Evolutionary conservation across 306 rosid species (phyloP).

Genomic region (Quercus parvula): DNA sequence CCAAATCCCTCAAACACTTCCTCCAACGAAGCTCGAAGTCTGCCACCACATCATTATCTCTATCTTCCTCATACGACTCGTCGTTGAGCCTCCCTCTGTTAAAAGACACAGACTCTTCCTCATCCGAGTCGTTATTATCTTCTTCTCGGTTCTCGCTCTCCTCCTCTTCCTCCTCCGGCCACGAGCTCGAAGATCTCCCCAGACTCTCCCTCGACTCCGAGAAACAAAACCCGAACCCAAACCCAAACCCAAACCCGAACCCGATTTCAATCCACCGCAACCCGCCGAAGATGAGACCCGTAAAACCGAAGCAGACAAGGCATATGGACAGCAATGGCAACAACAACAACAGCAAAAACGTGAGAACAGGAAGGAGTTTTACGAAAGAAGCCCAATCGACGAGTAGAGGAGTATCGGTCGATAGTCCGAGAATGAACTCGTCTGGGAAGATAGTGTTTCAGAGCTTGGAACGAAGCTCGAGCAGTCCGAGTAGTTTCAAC

Average conservation of each 20-base stretch:
- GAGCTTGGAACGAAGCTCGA: conserved; percentile 89
- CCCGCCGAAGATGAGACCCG: conserved; percentile 47
- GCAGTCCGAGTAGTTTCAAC: conserved; percentile 89
- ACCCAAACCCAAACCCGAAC: conserved; percentile 15
- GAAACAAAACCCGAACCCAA: conserved; percentile 37
- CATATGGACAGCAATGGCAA: no score
- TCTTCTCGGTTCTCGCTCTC: conserved; percentile 49
- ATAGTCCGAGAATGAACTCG: conserved; percentile 90
- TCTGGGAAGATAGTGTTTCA: conserved; percentile 94
- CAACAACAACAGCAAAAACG: not conserved
- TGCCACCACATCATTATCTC: conserved; percentile 4
- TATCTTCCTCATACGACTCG: conserved; percentile 35
- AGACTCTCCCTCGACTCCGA: conserved; percentile 74
- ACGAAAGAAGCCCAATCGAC: conserved; percentile 26
- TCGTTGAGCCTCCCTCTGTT: conserved; percentile 50
- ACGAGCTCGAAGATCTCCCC: conserved; percentile 87
- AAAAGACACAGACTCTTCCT: conserved; percentile 46
- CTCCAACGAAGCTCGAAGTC: conserved; percentile 65
- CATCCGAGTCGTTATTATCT: no score
- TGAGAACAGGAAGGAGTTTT: conserved; percentile 56
- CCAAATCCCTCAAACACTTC: conserved; percentile 56
- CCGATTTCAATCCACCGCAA: conserved; percentile 43
- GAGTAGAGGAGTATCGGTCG: conserved; percentile 67
- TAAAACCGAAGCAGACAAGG: conserved; percentile 31
- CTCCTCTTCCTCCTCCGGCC: conserved; percentile 83